phyloP scores from a whole-genome alignment of 495 filamentous ascomycete species.

The Podospora anserina region DNA sequence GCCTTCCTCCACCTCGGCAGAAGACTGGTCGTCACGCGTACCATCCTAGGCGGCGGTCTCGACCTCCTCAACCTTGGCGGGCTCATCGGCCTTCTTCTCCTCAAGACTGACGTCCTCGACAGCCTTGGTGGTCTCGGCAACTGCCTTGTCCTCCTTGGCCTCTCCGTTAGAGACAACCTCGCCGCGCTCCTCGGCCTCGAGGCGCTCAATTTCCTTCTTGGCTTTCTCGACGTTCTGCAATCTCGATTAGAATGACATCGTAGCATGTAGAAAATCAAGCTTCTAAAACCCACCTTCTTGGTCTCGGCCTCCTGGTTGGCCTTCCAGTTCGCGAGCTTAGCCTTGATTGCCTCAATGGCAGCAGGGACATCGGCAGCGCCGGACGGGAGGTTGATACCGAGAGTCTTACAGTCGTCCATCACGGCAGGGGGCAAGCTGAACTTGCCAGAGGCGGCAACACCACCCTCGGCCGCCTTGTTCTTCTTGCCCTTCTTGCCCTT shows the following conservation, averaged over 20 bases:
- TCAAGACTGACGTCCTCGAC: constrained; percentile 13
- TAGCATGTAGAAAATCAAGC: background rate
- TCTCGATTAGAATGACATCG: background rate
- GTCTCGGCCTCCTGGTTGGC: constrained; percentile 85
- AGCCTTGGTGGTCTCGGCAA: constrained; percentile 24
- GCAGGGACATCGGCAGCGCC: constrained; percentile 74
- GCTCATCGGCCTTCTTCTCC: constrained; percentile 7
- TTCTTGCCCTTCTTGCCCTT: constrained; percentile 89
- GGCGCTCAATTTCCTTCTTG: constrained; percentile 59
- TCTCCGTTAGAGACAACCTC: constrained; percentile 36
- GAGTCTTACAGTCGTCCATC: constrained; percentile 79
- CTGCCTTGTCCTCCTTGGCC: constrained; percentile 51
- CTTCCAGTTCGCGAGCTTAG: constrained; percentile 91
- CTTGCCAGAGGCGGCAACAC: constrained; percentile 48
- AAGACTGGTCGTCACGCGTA: background rate
- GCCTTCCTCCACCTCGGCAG: background rate
- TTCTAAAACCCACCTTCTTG: constrained; percentile 64
- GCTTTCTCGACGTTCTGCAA: constrained; percentile 70
- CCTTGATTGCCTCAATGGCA: constrained; percentile 80
- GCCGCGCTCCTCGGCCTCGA: constrained; percentile 55
- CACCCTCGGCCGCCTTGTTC: constrained; percentile 37
- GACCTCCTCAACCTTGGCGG: constrained; percentile 9
- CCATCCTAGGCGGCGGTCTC: constrained; percentile 14
- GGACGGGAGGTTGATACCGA: constrained; percentile 84
- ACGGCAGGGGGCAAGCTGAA: constrained; percentile 87